These are phyloP conservation scores for Dimargaris verticillata DNA, from an alignment of 192 early-diverging fungal species.

Conservation along the genomic window DNA sequence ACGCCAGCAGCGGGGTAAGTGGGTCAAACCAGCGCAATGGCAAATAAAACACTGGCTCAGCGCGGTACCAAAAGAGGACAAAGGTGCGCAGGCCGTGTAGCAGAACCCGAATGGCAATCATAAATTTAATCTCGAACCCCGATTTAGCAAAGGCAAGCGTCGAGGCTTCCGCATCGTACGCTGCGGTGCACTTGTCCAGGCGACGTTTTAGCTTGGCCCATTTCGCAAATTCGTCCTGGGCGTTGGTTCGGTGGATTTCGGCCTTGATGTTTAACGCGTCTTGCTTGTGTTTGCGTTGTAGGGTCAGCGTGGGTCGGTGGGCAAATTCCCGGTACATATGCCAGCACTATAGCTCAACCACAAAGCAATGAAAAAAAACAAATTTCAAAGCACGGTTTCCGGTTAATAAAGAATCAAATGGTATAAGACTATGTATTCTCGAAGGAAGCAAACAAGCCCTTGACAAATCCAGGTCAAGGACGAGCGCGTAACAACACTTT, in stretches of 20 bases:
- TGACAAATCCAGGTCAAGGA: background rate
- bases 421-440: background rate
- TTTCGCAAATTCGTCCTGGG: conserved; percentile 79
- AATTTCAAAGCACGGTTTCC: background rate
- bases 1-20: conserved; percentile 38
- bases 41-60: conserved; percentile 54
- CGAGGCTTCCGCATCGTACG: conserved; percentile 36
- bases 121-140: conserved; percentile 64
- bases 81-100: conserved; percentile 43
- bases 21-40: conserved; percentile 68
- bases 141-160: conserved; percentile 48
- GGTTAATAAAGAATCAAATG: background rate
- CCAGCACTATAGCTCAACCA: background rate
- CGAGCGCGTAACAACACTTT: background rate
- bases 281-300: conserved; percentile 41
- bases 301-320: conserved; percentile 13
- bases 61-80: conserved; percentile 49
- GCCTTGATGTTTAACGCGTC: conserved; percentile 42
- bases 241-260: conserved; percentile 48
- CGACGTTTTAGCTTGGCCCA: conserved; percentile 79
- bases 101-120: conserved; percentile 41
- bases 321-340: background rate
- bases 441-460: background rate
- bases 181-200: conserved; percentile 53
- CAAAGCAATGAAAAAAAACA: background rate